Base-by-base conservation (phyloP, 345 rosid species). In the Garcia nutans region DNA sequence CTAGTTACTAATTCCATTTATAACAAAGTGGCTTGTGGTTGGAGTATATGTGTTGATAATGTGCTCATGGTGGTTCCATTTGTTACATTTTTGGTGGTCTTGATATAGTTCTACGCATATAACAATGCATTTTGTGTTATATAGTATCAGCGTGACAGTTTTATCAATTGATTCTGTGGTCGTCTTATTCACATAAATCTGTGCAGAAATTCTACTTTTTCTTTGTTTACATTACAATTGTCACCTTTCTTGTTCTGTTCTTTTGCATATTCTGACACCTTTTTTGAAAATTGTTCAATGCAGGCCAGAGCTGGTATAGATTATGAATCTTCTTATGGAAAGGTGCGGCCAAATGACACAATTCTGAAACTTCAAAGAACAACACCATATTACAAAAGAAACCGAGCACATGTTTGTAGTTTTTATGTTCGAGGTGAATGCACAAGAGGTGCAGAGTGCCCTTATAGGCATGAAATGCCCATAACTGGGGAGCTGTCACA, bases 381-480 rank as follows among this genome's bases (percentile, higher is more conserved):
- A 55, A 85, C 91, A 28, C 98, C 98, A 19, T 95, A 91, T 82
- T 93, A 95, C 78, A 93, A 95, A 81, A 84, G 99, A 73, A 95
- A 95, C 58, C 65, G 96, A 81, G 98, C 99, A 61, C 99, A 93
- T 87, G 90, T 95, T 79, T 95, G 99, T 88, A 95, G 98, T 85
- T 95, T 95, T 85, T 95, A 73, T 75, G 86, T 91, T 68, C 86
- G 98, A 26, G 99, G 98, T 73, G 97, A 95, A 83, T 95, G 99
- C 82, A 93, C 97, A 49, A 83, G 99, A 87, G 99, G 99, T 83
- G 90, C 85, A 9, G 99, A 95, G 76, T 95, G 98, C 81, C 99
- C 97, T 59, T 95, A 93, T 74, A 85, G 98, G 81, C 99, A 95
- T 76, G 98, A 95, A 88, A 95, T 95, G 98, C 98, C 99, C 0